A percentile compares a stretch with the other conserved stretches of the same genome.
These are phyloP conservation scores for Pestalotiopsis sp. DNA, from an alignment of 2,329 filamentous ascomycete genomes.

Conservation along the genomic window DNA sequence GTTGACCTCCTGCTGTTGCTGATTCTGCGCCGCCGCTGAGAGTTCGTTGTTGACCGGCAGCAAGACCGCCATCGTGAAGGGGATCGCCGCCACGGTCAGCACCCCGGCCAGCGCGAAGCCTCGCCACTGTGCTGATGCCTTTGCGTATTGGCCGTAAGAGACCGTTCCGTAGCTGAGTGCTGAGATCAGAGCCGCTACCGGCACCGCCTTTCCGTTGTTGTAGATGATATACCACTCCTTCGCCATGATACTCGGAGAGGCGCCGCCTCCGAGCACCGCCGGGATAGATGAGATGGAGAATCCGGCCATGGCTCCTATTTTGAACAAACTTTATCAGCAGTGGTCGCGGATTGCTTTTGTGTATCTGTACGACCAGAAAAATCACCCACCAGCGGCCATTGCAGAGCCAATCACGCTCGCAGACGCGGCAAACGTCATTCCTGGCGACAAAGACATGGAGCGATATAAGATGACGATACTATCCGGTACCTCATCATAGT, in stretches of 20 bases:
- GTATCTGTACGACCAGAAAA: background rate
- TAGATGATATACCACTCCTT: slow-evolving; percentile 26
- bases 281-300: slow-evolving; percentile 22
- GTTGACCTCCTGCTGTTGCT: slow-evolving; percentile 1
- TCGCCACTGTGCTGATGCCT: slow-evolving; percentile 25
- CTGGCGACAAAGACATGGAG: slow-evolving; percentile 6
- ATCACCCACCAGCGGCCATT: slow-evolving; percentile 13
- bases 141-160: slow-evolving; percentile 20
- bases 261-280: slow-evolving; percentile 20
- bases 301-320: slow-evolving; percentile 20
- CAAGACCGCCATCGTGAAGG: slow-evolving; percentile 24
- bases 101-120: slow-evolving; percentile 24
- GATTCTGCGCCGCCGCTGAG: slow-evolving; percentile 17
- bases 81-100: slow-evolving; percentile 20
- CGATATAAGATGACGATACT: background rate
- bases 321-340: background rate
- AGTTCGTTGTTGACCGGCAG: slow-evolving; percentile 21
- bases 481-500: background rate
- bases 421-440: slow-evolving; percentile 15
- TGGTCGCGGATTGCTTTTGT: background rate
- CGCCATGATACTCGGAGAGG: slow-evolving; percentile 22
- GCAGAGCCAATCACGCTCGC: slow-evolving; percentile 14
- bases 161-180: slow-evolving; percentile 22
- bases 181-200: slow-evolving; percentile 19
- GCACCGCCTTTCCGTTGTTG: slow-evolving; percentile 19